Conservation (phyloP, 352 stramenopile species). For the Globisporangium camurandrum region DNA sequence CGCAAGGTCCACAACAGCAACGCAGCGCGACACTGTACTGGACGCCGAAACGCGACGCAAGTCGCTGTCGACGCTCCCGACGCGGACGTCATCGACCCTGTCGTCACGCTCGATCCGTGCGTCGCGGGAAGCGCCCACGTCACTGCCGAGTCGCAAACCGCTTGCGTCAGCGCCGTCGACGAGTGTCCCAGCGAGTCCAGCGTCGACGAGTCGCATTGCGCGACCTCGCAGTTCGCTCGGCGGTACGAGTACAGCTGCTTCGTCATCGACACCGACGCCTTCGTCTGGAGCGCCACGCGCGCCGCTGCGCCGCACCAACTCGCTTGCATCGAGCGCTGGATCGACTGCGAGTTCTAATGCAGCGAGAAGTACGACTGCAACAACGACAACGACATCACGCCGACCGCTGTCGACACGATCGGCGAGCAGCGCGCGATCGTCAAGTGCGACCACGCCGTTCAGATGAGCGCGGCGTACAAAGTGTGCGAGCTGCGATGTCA, state of each 20-base stretch:
- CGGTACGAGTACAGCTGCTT: constrained; percentile 1
- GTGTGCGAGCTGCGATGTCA: too few relatives aligned
- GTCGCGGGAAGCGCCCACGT: constrained; percentile 8
- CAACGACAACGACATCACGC: too few relatives aligned
- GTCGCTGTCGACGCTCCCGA: constrained; percentile 35
- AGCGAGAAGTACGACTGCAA: too few relatives aligned
- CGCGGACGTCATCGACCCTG: constrained; percentile 17
- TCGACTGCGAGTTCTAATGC: not conserved
- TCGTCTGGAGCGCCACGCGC: constrained; percentile 16
- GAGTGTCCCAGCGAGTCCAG: constrained; percentile 12
- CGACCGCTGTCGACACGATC: too few relatives aligned
- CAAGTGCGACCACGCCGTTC: too few relatives aligned
- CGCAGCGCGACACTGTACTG: constrained; percentile 11
- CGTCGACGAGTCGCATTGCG: constrained; percentile 17
- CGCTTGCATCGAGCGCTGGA: constrained; percentile 15
- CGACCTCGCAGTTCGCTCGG: constrained; percentile 17
- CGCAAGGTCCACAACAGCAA: too few relatives aligned
- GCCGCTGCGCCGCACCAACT: constrained; percentile 18
- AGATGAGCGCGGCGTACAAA: too few relatives aligned
- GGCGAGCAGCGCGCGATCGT: too few relatives aligned
- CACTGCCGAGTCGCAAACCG: constrained; percentile 14
- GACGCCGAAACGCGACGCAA: constrained; percentile 26
- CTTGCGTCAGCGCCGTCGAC: constrained; percentile 12
- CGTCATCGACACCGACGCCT: constrained; percentile 13
- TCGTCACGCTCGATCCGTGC: constrained; percentile 15